Evolutionary conservation across 1,139 yeast species (phyloP), one percentile per base, ranked within the genome.

Genomic region (Candida pseudoviswanathii): DNA sequence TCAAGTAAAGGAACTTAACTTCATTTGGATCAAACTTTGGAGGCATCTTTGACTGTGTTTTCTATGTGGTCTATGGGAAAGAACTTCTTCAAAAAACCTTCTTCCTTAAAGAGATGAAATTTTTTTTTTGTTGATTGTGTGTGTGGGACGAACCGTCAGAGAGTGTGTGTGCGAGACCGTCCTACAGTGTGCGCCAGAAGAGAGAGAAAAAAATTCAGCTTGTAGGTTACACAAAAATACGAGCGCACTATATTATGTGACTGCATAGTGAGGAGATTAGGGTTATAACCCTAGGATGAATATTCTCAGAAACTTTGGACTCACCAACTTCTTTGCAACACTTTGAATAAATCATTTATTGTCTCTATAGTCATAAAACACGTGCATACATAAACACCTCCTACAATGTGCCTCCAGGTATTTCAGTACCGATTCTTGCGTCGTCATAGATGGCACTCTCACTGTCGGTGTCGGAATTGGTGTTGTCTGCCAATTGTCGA

Each of bases 21-120:
- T 94, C 99, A 83, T 68, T 81, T 75, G 99, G 99, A 81, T 94
- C 99, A 83, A 92, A 84, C 85, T 94, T 89, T 85, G 96, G 95
- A 81, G 96, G 96, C 96, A 88, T 88, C 59, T 68, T 73, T 63
- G 53, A 50, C 54, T 54, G 54, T 22, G 53, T n/a, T 31, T 29
- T 39, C 39, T 49, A 43, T 51, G 30, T 27, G 53, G 51, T 50
- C 51, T 50, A 50, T 48, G 40, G 34, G 31, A 43, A 43, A 43
- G 40, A 43, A 36, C n/a, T 42, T 42, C 44, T 32, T 31, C 40
- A 29, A 33, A 42, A 42, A 32, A 26, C 34, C 45, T 36, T 26
- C 25, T 22, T 27, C 24, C 24, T 5, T 21, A 34, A 34, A 25
- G 36, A 41, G 11, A 32, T 42, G 51, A 50, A 50, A 45, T 51